These are phyloP conservation scores for Phyllachora maydis DNA, from an alignment of 2,329 filamentous ascomycete species.

Conservation along the genomic window DNA sequence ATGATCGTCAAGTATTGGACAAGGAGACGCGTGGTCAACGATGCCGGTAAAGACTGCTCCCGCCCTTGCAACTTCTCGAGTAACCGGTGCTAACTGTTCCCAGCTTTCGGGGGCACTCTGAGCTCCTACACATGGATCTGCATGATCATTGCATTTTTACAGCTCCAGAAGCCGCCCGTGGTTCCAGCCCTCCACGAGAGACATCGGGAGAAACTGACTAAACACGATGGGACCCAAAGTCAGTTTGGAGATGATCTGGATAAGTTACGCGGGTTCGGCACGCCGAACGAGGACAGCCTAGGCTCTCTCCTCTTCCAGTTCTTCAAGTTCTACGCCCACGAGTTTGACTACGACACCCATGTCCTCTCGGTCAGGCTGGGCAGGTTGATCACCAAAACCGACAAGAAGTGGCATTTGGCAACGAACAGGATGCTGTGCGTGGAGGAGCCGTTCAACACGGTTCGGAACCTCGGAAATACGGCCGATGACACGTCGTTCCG, in stretches of 20 bases:
- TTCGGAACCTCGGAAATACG: constrained; percentile 83
- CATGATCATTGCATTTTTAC: constrained; percentile 89
- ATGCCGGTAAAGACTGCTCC: constrained; percentile 55
- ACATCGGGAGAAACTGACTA: constrained; percentile 36
- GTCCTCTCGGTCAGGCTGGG: constrained; percentile 76
- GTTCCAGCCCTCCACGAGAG: constrained; percentile 70
- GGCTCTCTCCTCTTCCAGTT: constrained; percentile 87
- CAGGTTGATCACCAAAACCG: constrained; percentile 55
- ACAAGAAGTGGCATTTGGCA: constrained; percentile 71
- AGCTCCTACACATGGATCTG: constrained; percentile 99
- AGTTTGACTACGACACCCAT: constrained; percentile 71
- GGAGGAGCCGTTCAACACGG: constrained; percentile 87
- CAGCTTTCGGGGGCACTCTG: constrained; percentile 79
- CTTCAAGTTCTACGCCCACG: constrained; percentile 85
- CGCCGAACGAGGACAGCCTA: constrained; percentile 59
- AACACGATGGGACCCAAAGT: constrained; percentile 44
- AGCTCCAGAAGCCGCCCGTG: constrained; percentile 66
- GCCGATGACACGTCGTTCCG: constrained; percentile 89
- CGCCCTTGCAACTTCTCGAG: too few relatives aligned
- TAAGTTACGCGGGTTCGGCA: constrained; percentile 52
- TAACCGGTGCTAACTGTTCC: constrained; percentile 1
- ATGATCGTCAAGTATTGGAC: constrained; percentile 99
- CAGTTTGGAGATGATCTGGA: constrained; percentile 77
- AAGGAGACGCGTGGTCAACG: constrained; percentile 76
- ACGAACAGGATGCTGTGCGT: constrained; percentile 77